Base-by-base conservation (phyloP, 2,329 filamentous ascomycete genomes). In the Fusarium guadeloupense region DNA sequence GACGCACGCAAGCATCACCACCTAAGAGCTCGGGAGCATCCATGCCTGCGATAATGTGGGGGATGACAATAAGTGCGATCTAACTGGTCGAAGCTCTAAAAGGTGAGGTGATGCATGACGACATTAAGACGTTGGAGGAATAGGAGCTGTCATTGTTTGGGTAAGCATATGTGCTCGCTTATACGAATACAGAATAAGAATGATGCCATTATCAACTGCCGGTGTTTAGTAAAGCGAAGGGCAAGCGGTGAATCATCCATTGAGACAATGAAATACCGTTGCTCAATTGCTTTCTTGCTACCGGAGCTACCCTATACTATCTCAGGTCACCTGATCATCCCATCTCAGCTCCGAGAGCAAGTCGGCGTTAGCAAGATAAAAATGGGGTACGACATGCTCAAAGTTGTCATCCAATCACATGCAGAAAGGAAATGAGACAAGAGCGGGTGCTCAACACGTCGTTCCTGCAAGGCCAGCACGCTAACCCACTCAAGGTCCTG, bases 11-110 rank as follows among this genome's bases (percentile, higher is more conserved):
- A 62, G 61, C 41, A 62, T 62, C 59, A 62, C 52, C 58, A 62
- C 33, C 23, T 38, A 19, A 35, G 63, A 45, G 60, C 57, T 49
- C 52, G 49, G 50, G 53, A 52, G 42, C 50, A 68, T 61, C 54
- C n/a, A 68, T 64, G 56, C 40, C 48, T 31, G 16, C 42, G 56
- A 66, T 64, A 61, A 59, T 62, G 65, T 69, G 66, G 66, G 60
- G 63, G 66, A 68, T 68, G 66, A 68, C 66, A 68, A 68, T 65
- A 17, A 39, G 19, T 48, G 17, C 4, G 50, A 56, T 51, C n/a
- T 68, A 19, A 68, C 56, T 68, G 66, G 66, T 54, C 26, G 37
- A 26, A 66, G 58, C 58, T 60, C 21, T 38, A n/a, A 13, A n/a
- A 38, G 21, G 23, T 9, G 12, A 49, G 16, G 13, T 31, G 26